These are phyloP conservation scores for Vanderwaltozyma tropicalis DNA, from an alignment of 805 yeast species.

Conservation along the genomic window DNA sequence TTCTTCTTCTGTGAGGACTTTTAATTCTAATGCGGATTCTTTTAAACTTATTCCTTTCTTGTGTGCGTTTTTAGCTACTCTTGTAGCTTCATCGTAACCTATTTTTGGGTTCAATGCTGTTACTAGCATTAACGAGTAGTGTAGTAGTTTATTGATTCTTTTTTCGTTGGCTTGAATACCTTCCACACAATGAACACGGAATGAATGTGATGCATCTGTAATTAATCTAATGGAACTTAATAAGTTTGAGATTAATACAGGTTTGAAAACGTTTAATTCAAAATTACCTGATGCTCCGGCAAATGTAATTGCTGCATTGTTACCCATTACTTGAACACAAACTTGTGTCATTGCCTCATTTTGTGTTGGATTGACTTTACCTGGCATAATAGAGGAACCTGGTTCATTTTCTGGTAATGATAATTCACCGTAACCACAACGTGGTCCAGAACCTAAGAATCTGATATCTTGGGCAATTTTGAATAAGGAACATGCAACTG, in stretches of 20 bases:
- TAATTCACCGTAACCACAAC: slow-evolving; percentile 98
- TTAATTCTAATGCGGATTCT: slow-evolving; percentile 87
- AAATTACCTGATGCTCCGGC: slow-evolving; percentile 99
- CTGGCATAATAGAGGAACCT: slow-evolving; percentile 99
- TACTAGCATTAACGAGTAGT: slow-evolving; percentile 95
- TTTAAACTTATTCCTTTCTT: slow-evolving; percentile 93
- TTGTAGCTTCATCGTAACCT: slow-evolving; percentile 95
- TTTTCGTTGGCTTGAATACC: slow-evolving; percentile 85
- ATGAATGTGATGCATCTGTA: slow-evolving; percentile 82
- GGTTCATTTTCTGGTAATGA: slow-evolving; percentile 97
- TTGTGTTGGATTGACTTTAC: slow-evolving; percentile 98
- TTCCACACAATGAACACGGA: slow-evolving; percentile 89
- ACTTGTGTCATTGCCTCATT: slow-evolving; percentile 98
- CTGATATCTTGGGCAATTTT: slow-evolving; percentile 97
- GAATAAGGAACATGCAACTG: slow-evolving; percentile 84
- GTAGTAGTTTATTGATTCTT: slow-evolving; percentile 76
- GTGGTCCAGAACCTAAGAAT: slow-evolving; percentile 97
- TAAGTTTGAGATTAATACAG: slow-evolving; percentile 85
- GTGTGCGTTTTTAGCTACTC: slow-evolving; percentile 98
- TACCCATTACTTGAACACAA: slow-evolving; percentile 95
- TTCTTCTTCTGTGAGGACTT: slow-evolving; percentile 72
- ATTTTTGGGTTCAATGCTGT: slow-evolving; percentile 98
- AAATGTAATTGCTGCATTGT: slow-evolving; percentile 87
- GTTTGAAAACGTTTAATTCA: slow-evolving; percentile 96
- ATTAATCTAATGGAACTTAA: slow-evolving; percentile 77